Evolutionary conservation across 176 grass and related monocot species (phyloP), one percentile per base, ranked within the genome.

Genomic region (Rhynchospora tenuis): DNA sequence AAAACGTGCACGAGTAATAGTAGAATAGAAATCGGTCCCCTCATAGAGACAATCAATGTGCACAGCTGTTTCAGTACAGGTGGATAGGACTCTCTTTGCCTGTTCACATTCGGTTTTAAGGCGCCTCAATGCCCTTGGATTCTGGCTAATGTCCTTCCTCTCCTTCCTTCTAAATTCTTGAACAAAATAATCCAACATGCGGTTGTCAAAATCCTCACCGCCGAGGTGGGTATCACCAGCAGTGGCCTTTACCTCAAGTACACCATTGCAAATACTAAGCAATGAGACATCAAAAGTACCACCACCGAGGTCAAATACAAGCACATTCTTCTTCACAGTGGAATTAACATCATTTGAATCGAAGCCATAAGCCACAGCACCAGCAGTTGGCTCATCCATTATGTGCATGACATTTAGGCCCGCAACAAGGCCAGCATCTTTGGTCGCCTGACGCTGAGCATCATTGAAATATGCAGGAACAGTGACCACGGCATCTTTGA

Each of bases 381-480:
- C 85, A 6, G 85, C 85, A n/a, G 87, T 88, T 0, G 83, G 75
- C 54, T 88, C 87, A 48, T 88, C 84, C 73, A 88, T 88, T 14
- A 88, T 88, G 3, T 82, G 72, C 75, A 85, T 55, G 2, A 88
- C 82, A 59, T 88, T 88, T 12, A 81, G 82, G 2, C 86, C 86
- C 2, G 86, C 50, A 27, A 88, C 84, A 50, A 51, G 48, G 5
- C 86, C 86, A 23, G 86, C 86, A 31, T 84, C 86, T 47, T 88
- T 84, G 13, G 86, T 88, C 14, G 86, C 81, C 60, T 84, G 86
- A 20, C 86, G 81, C 73, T 88, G 86, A 3, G 86, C 83, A 57
- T 88, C 86, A 44, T 84, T 88, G 74, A 88, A 88, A 13, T 88
- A 88, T 22, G 86, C 82, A 2, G 86, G 86, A 62, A 88, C 86